These are phyloP conservation scores for Russula dissimulans DNA, from an alignment of 768 basidiomycete species.

Conservation along the genomic window DNA sequence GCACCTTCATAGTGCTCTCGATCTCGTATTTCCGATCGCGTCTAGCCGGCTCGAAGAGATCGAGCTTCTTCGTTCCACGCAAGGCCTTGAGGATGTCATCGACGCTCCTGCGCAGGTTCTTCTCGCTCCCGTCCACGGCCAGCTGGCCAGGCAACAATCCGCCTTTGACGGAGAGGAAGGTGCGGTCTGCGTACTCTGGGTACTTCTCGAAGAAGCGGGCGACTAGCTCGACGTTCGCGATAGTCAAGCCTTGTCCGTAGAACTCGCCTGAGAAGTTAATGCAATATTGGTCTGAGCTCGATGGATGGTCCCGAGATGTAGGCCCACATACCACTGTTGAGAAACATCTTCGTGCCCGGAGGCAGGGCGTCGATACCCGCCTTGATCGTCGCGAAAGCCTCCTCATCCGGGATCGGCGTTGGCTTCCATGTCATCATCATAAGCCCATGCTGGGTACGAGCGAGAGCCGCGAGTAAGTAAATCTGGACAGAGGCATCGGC, in stretches of 20 bases:
- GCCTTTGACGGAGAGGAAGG: slow-evolving; percentile 44
- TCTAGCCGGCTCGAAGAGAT: slow-evolving; percentile 49
- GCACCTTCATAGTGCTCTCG: slow-evolving; percentile 36
- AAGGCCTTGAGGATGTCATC: slow-evolving; percentile 35
- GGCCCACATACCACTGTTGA: slow-evolving; percentile 39
- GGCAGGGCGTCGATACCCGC: slow-evolving; percentile 37
- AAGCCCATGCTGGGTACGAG: slow-evolving; percentile 35
- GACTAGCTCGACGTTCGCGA: slow-evolving; percentile 41
- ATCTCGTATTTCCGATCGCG: slow-evolving; percentile 35
- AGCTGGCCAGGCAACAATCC: neutral
- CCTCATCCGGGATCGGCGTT: slow-evolving; percentile 41
- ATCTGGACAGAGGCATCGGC: neutral
- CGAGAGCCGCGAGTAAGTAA: neutral
- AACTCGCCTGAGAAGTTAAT: slow-evolving; percentile 36
- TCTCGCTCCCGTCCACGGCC: slow-evolving; percentile 27
- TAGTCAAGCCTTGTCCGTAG: slow-evolving; percentile 37
- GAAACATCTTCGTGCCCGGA: slow-evolving; percentile 36
- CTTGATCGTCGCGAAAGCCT: slow-evolving; percentile 54
- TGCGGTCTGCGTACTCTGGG: slow-evolving; percentile 36
- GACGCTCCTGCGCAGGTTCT: slow-evolving; percentile 43
- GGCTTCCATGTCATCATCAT: slow-evolving; percentile 53
- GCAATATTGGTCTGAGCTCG: no score
- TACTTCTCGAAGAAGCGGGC: slow-evolving; percentile 41
- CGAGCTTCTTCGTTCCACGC: slow-evolving; percentile 44
- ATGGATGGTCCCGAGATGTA: neutral